Conservation (phyloP, 768 basidiomycete genomes). For the Atractiella rhizophila region DNA sequence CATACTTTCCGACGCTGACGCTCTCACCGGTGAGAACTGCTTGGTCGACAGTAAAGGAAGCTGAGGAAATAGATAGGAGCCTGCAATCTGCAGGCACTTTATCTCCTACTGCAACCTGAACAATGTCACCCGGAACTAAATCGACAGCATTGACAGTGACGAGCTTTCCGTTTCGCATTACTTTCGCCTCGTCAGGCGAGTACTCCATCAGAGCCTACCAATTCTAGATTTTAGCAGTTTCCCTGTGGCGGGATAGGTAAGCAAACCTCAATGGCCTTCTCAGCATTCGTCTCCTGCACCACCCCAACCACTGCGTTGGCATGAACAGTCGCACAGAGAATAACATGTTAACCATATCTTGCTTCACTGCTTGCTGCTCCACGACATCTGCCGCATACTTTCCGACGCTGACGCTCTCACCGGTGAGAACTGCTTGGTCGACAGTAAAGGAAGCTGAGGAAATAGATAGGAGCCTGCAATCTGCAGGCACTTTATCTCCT, state of each 20-base stretch:
- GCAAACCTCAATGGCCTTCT: conserved; percentile 87
- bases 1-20: conserved; percentile 56
- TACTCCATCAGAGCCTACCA: conserved; percentile 78
- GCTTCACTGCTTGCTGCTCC: conserved; percentile 66
- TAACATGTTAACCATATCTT: conserved; percentile 91
- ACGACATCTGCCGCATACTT: conserved; percentile 44
- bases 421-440: conserved; percentile 90
- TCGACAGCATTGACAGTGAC: conserved; percentile 56
- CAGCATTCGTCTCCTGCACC: conserved; percentile 84
- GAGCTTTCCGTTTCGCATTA: conserved; percentile 44
- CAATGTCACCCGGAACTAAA: conserved; percentile 83
- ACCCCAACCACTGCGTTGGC: conserved; percentile 97
- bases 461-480: conserved; percentile 67
- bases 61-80: conserved; percentile 64
- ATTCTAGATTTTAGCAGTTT: background rate
- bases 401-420: conserved; percentile 69
- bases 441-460: conserved; percentile 80
- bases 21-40: conserved; percentile 92
- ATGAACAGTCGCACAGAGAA: conserved; percentile 37
- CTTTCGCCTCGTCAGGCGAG: conserved; percentile 87
- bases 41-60: conserved; percentile 83
- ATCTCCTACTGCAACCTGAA: conserved; percentile 75
- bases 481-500: conserved; percentile 85
- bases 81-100: conserved; percentile 87
- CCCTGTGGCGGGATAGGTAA: background rate